phyloP scores from a whole-genome alignment of 139 green algal species.

The Penium margaritaceum region DNA sequence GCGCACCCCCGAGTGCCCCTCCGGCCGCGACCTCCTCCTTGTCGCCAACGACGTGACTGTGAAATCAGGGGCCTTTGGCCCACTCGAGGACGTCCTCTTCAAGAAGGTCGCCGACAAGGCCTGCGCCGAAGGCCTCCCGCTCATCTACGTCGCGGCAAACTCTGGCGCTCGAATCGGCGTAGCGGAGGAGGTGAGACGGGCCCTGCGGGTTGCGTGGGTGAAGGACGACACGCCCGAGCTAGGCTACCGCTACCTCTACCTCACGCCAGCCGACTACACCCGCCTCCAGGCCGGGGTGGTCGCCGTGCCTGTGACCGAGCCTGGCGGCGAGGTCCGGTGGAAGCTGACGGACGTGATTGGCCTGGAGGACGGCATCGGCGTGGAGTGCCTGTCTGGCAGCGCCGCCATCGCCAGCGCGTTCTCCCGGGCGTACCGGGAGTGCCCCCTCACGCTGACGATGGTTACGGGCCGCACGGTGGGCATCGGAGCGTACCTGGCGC shows the following conservation, averaged over 20 bases:
- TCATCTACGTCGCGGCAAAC: constrained; percentile 95
- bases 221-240: constrained; percentile 61
- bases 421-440: constrained; percentile 66
- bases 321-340: constrained; percentile 31
- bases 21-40: constrained; percentile 59
- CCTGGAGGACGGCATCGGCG: constrained; percentile 86
- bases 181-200: constrained; percentile 68
- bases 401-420: constrained; percentile 80
- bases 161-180: constrained; percentile 82
- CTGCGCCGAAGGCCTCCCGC: constrained; percentile 66
- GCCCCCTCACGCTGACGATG: constrained; percentile 76
- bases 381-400: constrained; percentile 92
- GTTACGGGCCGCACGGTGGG: constrained; percentile 81
- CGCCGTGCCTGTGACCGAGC: constrained; percentile 22
- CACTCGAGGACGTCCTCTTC: constrained; percentile 84
- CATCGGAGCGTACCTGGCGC: constrained; percentile 95
- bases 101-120: constrained; percentile 69
- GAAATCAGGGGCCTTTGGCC: constrained; percentile 79
- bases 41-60: constrained; percentile 95
- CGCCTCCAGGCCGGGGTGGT: constrained; percentile 21
- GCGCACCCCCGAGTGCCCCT: constrained; percentile 73
- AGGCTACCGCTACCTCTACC: constrained; percentile 88
- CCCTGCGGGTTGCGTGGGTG: constrained; percentile 65
- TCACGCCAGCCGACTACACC: constrained; percentile 74
- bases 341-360: constrained; percentile 84